These are phyloP conservation scores for Claviceps pusilla DNA, from an alignment of 2,329 filamentous ascomycete genomes.

Conservation along the genomic window DNA sequence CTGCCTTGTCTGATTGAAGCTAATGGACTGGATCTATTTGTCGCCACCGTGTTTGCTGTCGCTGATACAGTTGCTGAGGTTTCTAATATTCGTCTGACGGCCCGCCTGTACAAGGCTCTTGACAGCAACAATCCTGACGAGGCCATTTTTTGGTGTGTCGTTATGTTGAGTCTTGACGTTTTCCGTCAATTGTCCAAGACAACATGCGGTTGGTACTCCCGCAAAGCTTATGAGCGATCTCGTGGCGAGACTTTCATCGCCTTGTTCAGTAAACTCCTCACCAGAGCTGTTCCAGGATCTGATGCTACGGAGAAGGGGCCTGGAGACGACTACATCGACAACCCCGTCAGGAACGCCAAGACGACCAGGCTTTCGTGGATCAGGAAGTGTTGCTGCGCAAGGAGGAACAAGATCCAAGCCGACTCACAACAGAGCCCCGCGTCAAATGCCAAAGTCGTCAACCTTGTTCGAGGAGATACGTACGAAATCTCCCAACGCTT, in stretches of 20 bases:
- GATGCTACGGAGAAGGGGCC: constrained; percentile 22
- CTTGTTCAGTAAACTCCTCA: constrained; percentile 23
- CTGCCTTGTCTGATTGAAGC: constrained; percentile 54
- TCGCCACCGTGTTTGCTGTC: constrained; percentile 49
- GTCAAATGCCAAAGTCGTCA: constrained; percentile 81
- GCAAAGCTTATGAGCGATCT: constrained; percentile 69
- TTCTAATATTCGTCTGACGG: constrained; percentile 23
- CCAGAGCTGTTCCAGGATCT: constrained; percentile 23
- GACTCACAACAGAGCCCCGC: constrained; percentile 36
- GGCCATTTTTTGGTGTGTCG: constrained; percentile 21
- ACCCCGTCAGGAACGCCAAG: not conserved
- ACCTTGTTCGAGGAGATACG: constrained; percentile 67
- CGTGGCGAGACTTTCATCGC: constrained; percentile 48
- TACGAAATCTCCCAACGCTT: constrained; percentile 74
- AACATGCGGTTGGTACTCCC: constrained; percentile 56
- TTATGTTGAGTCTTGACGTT: constrained; percentile 21
- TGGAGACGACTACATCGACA: constrained; percentile 6
- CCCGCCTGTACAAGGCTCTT: constrained; percentile 21
- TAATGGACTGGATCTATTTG: constrained; percentile 64
- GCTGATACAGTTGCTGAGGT: constrained; percentile 28
- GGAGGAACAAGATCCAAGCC: constrained; percentile 6
- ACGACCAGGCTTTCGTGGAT: constrained; percentile 8
- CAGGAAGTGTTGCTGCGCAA: constrained; percentile 9
- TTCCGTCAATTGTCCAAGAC: constrained; percentile 22
- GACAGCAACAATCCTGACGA: constrained; percentile 15